Evolutionary conservation across 805 yeast genomes (phyloP).

Genomic region (Starmerella floricola): DNA sequence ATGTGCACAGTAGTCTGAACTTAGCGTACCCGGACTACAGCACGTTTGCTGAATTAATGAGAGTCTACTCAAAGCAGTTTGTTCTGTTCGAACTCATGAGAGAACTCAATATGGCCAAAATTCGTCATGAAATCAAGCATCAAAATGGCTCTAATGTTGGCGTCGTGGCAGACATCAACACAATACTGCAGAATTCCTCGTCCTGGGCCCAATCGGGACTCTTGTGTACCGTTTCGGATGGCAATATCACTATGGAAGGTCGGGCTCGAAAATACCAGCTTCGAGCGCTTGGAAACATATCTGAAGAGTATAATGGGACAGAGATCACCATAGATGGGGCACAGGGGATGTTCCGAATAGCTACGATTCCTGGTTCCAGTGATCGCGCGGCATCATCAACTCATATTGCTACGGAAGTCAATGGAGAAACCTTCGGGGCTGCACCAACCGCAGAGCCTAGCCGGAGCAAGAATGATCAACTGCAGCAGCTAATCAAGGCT

Average conservation of each 20-base stretch:
- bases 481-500: conserved; percentile 7
- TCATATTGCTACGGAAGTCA: too few relatives aligned
- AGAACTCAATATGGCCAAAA: conserved; percentile 23
- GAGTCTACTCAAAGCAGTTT: conserved; percentile 24
- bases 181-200: conserved; percentile 12
- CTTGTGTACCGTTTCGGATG: conserved; percentile 12
- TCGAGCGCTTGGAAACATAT: conserved; percentile 10
- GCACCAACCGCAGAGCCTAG: too few relatives aligned
- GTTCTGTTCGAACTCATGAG: conserved; percentile 25
- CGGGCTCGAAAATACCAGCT: conserved; percentile 10
- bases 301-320: background rate
- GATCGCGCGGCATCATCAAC: background rate
- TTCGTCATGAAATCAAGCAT: conserved; percentile 16
- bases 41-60: conserved; percentile 22
- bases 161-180: conserved; percentile 17
- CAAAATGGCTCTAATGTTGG: conserved; percentile 10
- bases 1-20: conserved; percentile 7
- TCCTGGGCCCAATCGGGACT: conserved; percentile 23
- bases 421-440: too few relatives aligned
- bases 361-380: background rate
- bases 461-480: background rate
- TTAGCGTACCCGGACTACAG: conserved; percentile 25
- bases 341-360: conserved; percentile 11
- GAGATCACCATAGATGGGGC: conserved; percentile 8
- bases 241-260: conserved; percentile 14